Conservation (phyloP, 495 filamentous ascomycete species). For the Rostrohypoxylon terebratum region DNA sequence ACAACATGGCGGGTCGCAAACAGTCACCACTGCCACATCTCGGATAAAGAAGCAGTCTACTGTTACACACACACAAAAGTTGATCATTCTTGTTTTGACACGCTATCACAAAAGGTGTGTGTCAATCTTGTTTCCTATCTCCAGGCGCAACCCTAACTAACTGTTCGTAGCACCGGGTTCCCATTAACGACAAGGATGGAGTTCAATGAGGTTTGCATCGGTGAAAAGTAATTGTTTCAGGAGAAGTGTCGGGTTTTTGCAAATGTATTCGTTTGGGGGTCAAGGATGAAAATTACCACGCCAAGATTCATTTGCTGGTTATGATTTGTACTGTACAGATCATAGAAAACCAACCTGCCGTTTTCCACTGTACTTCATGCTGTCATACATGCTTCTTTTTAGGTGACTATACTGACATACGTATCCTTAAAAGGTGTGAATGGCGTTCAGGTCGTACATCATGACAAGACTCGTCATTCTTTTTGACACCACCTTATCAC, state of each 20-base stretch:
- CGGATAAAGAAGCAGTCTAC: too few species aligned
- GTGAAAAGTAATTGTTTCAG: neutral
- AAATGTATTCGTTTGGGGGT: neutral
- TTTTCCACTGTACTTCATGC: neutral
- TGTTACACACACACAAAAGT: neutral
- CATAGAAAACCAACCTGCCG: neutral
- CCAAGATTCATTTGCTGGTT: neutral
- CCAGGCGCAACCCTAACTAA: neutral
- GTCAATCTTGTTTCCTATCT: neutral
- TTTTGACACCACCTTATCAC: too few species aligned
- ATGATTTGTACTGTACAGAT: neutral
- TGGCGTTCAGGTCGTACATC: too few species aligned
- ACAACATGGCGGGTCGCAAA: neutral
- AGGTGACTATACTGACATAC: neutral
- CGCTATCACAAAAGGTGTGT: neutral
- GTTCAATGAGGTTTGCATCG: neutral
- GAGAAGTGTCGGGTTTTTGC: neutral
- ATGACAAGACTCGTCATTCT: too few species aligned
- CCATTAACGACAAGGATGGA: neutral
- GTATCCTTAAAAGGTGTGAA: neutral
- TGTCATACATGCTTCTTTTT: neutral
- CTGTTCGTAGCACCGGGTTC: neutral
- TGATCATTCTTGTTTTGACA: neutral
- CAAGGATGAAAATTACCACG: neutral
- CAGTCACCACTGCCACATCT: neutral